These are phyloP conservation scores for Lagerstroemia speciosa DNA, from an alignment of 345 rosid genomes.

Conservation along the genomic window DNA sequence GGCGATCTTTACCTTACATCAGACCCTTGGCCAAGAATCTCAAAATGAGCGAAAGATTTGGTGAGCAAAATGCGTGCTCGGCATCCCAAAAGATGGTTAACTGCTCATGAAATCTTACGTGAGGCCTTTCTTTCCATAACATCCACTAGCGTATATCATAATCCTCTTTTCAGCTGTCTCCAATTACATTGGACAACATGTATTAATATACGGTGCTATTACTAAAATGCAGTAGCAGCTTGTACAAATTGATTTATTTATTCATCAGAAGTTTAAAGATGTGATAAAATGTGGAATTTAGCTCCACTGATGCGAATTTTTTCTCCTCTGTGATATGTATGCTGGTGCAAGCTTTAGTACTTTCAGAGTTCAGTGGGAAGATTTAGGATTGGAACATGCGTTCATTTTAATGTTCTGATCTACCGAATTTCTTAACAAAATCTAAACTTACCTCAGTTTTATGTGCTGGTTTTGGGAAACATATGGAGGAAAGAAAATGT, in stretches of 20 bases:
- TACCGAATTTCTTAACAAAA: too few species aligned
- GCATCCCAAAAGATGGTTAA: constrained; percentile 68
- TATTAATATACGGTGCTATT: not conserved
- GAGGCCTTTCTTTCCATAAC: constrained; percentile 23
- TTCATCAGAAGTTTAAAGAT: not conserved
- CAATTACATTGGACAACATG: not conserved
- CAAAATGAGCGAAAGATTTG: constrained; percentile 81
- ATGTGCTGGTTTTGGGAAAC: too few species aligned
- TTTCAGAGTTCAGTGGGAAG: not conserved
- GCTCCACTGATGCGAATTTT: not conserved
- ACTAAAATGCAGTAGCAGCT: not conserved
- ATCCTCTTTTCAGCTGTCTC: not conserved
- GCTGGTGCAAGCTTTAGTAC: not conserved
- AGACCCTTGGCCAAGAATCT: constrained; percentile 86
- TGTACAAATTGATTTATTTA: too few species aligned
- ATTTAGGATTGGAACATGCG: not conserved
- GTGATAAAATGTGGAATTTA: not conserved
- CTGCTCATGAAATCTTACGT: constrained; percentile 81
- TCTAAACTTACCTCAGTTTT: too few species aligned
- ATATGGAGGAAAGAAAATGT: too few species aligned
- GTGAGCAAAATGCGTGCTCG: constrained; percentile 77
- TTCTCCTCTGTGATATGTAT: too few species aligned
- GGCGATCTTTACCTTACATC: constrained; percentile 78
- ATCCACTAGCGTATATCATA: not conserved
- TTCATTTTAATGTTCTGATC: not conserved